A percentile compares a stretch with the other conserved stretches of the same genome.
Conservation (phyloP, 768 basidiomycete species). For the Steccherinum ochraceum region DNA sequence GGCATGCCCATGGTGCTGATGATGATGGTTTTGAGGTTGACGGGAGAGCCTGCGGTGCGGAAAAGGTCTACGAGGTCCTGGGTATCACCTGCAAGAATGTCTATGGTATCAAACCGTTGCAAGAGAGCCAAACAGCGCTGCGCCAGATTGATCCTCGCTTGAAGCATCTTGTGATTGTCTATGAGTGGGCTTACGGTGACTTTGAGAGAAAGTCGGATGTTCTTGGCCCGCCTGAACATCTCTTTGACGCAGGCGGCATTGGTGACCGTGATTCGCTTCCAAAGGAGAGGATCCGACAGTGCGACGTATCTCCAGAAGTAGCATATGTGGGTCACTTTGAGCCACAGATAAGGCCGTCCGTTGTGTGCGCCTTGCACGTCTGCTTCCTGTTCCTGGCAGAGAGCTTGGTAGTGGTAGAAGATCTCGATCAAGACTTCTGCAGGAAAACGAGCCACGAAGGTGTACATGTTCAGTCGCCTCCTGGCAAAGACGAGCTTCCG, state of each 20-base stretch:
- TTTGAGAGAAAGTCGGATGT: neutral
- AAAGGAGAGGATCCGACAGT: constrained; percentile 4
- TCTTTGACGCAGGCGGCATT: neutral
- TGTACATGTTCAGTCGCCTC: neutral
- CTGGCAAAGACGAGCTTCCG: neutral
- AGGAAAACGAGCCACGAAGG: neutral
- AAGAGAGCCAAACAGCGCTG: neutral
- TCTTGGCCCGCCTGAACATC: neutral
- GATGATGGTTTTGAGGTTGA: neutral
- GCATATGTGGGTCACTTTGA: constrained; percentile 7
- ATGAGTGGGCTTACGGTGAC: neutral
- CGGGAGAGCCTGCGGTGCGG: neutral
- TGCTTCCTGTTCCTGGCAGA: neutral
- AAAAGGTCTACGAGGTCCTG: neutral
- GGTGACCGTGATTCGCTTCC: constrained; percentile 1
- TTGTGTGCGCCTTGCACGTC: neutral
- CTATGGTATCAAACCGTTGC: neutral
- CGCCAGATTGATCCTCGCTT: neutral
- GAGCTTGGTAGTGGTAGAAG: neutral
- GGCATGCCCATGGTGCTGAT: neutral
- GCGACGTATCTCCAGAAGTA: constrained; percentile 6
- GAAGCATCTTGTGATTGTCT: neutral
- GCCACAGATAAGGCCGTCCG: constrained; percentile 6
- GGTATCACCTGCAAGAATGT: neutral
- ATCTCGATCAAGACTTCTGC: neutral